phyloP scores from a whole-genome alignment of 305 asterid species.

The Withania somnifera region DNA sequence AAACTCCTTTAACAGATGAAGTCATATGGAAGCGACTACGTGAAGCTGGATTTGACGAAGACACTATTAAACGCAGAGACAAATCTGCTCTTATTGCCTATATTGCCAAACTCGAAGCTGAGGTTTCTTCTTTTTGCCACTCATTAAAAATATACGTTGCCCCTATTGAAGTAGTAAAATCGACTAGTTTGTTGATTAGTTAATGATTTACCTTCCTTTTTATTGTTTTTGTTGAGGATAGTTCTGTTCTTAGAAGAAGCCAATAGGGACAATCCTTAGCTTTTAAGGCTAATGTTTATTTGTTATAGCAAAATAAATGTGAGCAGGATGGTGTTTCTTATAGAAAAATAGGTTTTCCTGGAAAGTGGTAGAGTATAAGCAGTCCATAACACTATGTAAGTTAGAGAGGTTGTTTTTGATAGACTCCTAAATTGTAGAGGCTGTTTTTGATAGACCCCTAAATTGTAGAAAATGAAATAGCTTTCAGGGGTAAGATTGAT shows the following conservation, averaged over 20 bases:
- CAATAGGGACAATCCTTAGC: background rate
- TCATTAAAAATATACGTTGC: background rate
- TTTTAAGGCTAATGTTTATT: background rate
- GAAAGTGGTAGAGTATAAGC: no score
- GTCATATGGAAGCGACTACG: slow-evolving; percentile 70
- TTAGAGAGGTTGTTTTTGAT: no score
- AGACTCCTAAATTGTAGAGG: no score
- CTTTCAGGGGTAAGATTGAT: background rate
- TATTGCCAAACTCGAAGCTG: slow-evolving; percentile 83
- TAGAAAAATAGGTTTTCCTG: background rate
- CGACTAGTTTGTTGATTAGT: background rate
- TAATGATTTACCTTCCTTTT: background rate
- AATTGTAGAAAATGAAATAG: background rate
- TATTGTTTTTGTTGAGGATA: background rate
- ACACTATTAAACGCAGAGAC: slow-evolving; percentile 81
- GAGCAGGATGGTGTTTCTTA: background rate
- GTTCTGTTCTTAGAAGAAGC: background rate
- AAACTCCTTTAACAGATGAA: slow-evolving; percentile 70
- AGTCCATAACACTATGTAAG: no score
- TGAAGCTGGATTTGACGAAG: slow-evolving; percentile 93
- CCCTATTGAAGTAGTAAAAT: no score
- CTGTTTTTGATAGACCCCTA: background rate
- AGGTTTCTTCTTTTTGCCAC: slow-evolving; percentile 32
- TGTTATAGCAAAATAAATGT: background rate
- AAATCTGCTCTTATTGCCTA: slow-evolving; percentile 82